Conservation (phyloP, 441 rosid species). For the Erodium trifolium region DNA sequence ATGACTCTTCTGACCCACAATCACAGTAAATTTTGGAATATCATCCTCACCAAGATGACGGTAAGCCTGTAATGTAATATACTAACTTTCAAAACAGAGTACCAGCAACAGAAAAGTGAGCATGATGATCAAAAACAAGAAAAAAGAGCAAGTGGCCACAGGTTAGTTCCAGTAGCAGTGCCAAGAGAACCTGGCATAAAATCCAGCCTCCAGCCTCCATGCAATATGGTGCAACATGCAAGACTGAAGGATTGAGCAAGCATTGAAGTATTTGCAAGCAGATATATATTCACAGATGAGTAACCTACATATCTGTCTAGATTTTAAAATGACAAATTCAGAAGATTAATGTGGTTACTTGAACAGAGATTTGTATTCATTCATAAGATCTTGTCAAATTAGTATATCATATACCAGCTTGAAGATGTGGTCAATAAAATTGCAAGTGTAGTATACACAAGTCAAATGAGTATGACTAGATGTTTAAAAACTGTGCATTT, state of each 20-base stretch:
- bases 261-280: background rate
- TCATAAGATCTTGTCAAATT: slow-evolving; percentile 3
- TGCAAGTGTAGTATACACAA: background rate
- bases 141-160: background rate
- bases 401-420: background rate
- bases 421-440: background rate
- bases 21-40: slow-evolving; percentile 78
- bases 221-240: too few species aligned
- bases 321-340: background rate
- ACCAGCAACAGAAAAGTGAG: background rate
- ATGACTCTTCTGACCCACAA: slow-evolving; percentile 84
- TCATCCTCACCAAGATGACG: slow-evolving; percentile 58
- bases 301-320: too few species aligned
- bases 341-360: slow-evolving; percentile 2
- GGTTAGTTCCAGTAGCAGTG: too few species aligned
- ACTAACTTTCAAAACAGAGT: background rate
- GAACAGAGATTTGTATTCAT: slow-evolving; percentile 7
- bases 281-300: background rate
- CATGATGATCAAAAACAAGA: background rate
- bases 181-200: too few species aligned
- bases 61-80: slow-evolving; percentile 48
- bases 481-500: background rate
- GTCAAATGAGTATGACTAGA: slow-evolving; percentile 9
- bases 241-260: too few species aligned
- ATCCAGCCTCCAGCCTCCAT: too few species aligned